A percentile compares a stretch with the other conserved stretches of the same genome.
Conservation (phyloP, 108 stramenopile genomes). For the Cyclotella choctawhatcheeana region DNA sequence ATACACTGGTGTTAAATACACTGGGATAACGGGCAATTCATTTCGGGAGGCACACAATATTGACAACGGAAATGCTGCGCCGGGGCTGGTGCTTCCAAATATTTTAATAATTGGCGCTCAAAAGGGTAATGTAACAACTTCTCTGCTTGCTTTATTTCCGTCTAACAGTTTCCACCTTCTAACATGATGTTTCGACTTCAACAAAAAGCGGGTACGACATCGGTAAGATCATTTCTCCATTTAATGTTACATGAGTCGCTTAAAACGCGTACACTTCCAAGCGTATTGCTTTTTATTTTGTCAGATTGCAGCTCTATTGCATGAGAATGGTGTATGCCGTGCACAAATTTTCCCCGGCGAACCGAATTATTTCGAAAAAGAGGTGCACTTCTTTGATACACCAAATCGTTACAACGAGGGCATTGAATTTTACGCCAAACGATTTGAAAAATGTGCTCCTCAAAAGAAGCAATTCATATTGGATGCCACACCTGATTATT, state of each 20-base stretch:
- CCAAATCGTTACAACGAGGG: slow-evolving; percentile 35
- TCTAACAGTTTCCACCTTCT: background rate
- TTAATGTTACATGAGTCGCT: background rate
- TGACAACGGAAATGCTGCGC: too few relatives aligned
- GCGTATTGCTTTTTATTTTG: background rate
- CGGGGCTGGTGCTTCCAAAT: slow-evolving; percentile 5
- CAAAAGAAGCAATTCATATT: background rate
- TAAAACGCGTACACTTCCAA: background rate
- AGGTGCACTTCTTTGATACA: slow-evolving; percentile 48
- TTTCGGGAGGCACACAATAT: too few relatives aligned
- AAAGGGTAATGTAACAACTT: too few relatives aligned
- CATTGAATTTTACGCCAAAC: slow-evolving; percentile 41
- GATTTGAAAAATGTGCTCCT: slow-evolving; percentile 28
- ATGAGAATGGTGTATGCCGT: background rate
- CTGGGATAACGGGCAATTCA: too few relatives aligned
- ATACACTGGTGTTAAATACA: too few relatives aligned
- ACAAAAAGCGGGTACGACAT: background rate
- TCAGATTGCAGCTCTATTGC: background rate
- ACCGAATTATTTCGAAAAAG: slow-evolving; percentile 1
- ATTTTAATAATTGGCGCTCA: slow-evolving; percentile 1
- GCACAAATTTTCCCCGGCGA: background rate
- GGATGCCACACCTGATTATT: slow-evolving; percentile 26
- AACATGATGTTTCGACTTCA: background rate
- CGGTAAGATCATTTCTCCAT: background rate
- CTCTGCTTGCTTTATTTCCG: background rate